phyloP scores from a whole-genome alignment of 140 eudicot species.

The Ambrosia hybrid region DNA sequence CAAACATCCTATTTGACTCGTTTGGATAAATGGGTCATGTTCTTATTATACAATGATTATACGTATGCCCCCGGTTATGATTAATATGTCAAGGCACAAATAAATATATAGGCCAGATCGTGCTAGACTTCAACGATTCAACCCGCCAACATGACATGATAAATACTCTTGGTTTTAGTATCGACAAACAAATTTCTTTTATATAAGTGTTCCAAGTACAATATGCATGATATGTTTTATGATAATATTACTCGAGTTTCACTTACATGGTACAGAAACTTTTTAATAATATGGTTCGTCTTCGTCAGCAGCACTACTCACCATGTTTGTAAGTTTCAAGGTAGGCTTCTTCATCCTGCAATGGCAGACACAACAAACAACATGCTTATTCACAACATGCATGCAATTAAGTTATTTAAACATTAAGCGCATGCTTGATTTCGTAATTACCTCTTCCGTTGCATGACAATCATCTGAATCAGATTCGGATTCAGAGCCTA shows the following conservation, averaged over 20 bases:
- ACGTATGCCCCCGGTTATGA: background rate
- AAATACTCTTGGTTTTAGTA: background rate
- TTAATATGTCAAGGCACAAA: background rate
- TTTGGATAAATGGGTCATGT: too few relatives aligned
- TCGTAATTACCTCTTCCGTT: constrained; percentile 42
- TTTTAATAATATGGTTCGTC: background rate
- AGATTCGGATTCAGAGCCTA: constrained; percentile 38
- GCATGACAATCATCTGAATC: constrained; percentile 43
- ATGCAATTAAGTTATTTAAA: background rate
- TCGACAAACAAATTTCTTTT: background rate
- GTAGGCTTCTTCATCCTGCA: constrained; percentile 61
- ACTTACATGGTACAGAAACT: background rate
- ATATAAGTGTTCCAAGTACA: background rate
- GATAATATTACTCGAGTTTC: background rate
- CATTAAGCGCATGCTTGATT: background rate
- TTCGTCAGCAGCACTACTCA: constrained; percentile 28
- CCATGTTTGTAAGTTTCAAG: constrained; percentile 47
- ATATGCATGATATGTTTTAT: constrained; percentile 6
- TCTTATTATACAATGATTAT: too few relatives aligned
- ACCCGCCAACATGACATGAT: background rate
- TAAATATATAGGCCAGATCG: background rate
- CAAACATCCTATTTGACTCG: too few relatives aligned
- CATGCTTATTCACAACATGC: background rate
- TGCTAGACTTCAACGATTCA: background rate
- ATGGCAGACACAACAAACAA: constrained; percentile 6